These are phyloP conservation scores for Blastomyces parvus DNA, from an alignment of 2,329 filamentous ascomycete species.

Conservation along the genomic window DNA sequence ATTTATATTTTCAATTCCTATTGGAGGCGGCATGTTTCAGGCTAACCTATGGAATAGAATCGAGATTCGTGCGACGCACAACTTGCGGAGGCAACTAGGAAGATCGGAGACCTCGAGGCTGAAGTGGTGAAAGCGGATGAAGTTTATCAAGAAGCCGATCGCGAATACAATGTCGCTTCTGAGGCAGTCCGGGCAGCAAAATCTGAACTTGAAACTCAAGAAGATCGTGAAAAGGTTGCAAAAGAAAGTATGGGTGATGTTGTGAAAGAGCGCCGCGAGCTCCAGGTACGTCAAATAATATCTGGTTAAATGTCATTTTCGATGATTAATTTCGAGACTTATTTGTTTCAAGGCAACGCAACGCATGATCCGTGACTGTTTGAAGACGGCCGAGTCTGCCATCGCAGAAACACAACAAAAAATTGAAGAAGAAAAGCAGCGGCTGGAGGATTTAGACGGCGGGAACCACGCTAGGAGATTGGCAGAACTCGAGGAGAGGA, in stretches of 20 bases:
- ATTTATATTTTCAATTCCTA: neutral
- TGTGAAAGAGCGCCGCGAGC: slow-evolving; percentile 44
- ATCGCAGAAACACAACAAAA: slow-evolving; percentile 37
- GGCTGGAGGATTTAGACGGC: slow-evolving; percentile 59
- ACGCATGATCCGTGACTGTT: slow-evolving; percentile 51
- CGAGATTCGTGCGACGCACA: slow-evolving; percentile 30
- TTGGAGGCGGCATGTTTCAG: slow-evolving; percentile 1
- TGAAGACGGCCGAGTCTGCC: slow-evolving; percentile 44
- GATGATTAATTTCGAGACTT: slow-evolving; percentile 11
- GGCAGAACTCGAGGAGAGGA: slow-evolving; percentile 50
- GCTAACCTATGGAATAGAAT: slow-evolving; percentile 19
- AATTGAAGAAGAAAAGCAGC: slow-evolving; percentile 41
- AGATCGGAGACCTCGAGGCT: slow-evolving; percentile 41
- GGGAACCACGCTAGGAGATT: slow-evolving; percentile 56
- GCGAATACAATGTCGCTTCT: slow-evolving; percentile 32
- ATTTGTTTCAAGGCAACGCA: slow-evolving; percentile 47
- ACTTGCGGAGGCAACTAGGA: slow-evolving; percentile 32
- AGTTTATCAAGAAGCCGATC: slow-evolving; percentile 37
- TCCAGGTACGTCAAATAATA: slow-evolving; percentile 34
- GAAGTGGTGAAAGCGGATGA: slow-evolving; percentile 38
- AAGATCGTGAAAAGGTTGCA: slow-evolving; percentile 40
- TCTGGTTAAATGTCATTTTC: neutral
- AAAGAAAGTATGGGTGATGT: slow-evolving; percentile 47
- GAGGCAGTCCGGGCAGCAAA: slow-evolving; percentile 38
- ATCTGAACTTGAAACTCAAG: slow-evolving; percentile 34